Base-by-base conservation (phyloP, 768 basidiomycete species). In the Coprinellus micaceus region DNA sequence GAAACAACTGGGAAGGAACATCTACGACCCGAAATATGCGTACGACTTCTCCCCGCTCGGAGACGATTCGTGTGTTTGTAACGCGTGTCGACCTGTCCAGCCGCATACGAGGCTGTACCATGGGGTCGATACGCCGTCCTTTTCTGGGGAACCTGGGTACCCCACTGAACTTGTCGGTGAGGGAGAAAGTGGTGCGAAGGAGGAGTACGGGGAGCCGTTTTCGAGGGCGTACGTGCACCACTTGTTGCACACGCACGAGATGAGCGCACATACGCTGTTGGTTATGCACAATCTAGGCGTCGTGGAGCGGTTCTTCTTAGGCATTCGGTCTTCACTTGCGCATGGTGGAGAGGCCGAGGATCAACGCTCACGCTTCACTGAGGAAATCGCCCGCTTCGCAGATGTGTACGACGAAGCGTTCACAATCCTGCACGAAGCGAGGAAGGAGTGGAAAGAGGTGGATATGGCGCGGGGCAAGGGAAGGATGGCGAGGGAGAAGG, bases 191-290 rank as follows among this genome's bases (percentile, higher is more conserved):
- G 39, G 19, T 47, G 45, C 17, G 55, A 56, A 24, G 45, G 58
- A 17, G 12, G 46, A 5, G 29, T 67, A 69, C 49, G 66, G 64
- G 24, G 71, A 73, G 1, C 69, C 76, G 1, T 74, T 72, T 60
- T 74, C 77, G 4, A 76, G 79, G 13, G 87, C 88, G 2, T 95
- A 94, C 61, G 50, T 92, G 28, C 91, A 95, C 65, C 92, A 95
- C 62, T 81, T 95, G 13, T 72, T 94, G 33, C 85, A 88, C 51
- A 92, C 92, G 5, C 93, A 94, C 68, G 93, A 95, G 68, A 94
- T 95, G 92, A 83, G 86, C 0, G 86, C 90, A 0, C 90, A 94
- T 61, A 66, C 89, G 3, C 68, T 94, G 22, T 79, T 94, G 17
- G 78, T 77, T 11, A 76, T 84, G 70, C 93, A 95, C 68, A 95